Percentiles rank a stretch among this genome's conserved stretches.
phyloP scores from a whole-genome alignment of 2,329 filamentous ascomycete genomes.

The Hymenoscyphus albidus region DNA sequence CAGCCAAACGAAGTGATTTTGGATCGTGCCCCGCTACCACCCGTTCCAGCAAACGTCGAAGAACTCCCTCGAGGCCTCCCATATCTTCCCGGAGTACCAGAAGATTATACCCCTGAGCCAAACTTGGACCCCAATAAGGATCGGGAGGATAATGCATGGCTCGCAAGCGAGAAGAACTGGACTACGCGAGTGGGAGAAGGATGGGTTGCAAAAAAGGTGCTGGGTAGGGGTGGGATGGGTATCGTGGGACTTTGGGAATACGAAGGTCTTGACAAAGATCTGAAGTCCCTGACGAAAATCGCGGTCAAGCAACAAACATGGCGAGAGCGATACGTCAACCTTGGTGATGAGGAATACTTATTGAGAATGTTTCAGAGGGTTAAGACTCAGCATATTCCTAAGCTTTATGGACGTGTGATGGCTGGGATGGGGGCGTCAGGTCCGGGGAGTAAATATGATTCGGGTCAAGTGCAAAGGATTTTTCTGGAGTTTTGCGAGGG shows the following conservation, averaged over 20 bases:
- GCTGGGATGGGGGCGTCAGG: slow-evolving; percentile 3
- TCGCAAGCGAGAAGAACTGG: slow-evolving; percentile 5
- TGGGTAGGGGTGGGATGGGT: not conserved
- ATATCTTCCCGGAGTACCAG: not conserved
- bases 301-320: slow-evolving; percentile 6
- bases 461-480: slow-evolving; percentile 13
- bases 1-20: not conserved
- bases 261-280: slow-evolving; percentile 1
- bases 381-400: slow-evolving; percentile 8
- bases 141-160: not conserved
- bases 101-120: not conserved
- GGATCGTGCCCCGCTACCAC: not conserved
- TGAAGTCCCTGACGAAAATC: slow-evolving; percentile 2
- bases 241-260: slow-evolving; percentile 13
- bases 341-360: slow-evolving; percentile 2
- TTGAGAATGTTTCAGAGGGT: not conserved
- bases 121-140: not conserved
- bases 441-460: not conserved
- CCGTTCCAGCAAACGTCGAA: not conserved
- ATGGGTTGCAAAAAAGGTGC: slow-evolving; percentile 10
- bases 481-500: slow-evolving; percentile 14
- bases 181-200: slow-evolving; percentile 6
- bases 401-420: slow-evolving; percentile 12
- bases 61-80: not conserved
- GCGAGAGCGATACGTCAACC: not conserved